Evolutionary conservation across 129 eudicot genomes (phyloP).

Genomic region (Saposhnikovia divaricata): DNA sequence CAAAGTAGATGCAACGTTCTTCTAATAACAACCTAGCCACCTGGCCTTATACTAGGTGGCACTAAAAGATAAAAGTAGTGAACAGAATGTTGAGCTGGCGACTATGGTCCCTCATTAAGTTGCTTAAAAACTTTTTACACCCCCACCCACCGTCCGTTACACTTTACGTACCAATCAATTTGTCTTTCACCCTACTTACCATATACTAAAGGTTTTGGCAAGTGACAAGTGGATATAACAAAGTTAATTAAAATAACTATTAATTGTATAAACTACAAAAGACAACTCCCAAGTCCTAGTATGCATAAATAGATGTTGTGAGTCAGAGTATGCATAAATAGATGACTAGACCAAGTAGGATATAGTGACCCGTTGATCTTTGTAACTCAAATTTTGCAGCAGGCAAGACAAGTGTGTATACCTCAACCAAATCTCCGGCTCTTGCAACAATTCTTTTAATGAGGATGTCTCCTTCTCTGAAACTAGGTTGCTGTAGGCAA

Average conservation of each 20-base stretch:
- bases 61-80: no score
- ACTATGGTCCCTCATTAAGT: no score
- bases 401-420: constrained; percentile 1
- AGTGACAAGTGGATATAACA: neutral
- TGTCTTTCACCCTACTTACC: neutral
- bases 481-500: constrained; percentile 14
- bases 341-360: neutral
- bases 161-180: neutral
- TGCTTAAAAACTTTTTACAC: neutral
- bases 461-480: constrained; percentile 14
- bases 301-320: neutral
- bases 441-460: constrained; percentile 18
- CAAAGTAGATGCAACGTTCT: no score
- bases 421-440: constrained; percentile 17
- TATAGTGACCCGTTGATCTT: neutral
- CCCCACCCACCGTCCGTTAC: no score
- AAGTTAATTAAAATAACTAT: neutral
- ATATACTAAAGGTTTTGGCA: neutral
- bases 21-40: no score
- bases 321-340: no score
- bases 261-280: neutral
- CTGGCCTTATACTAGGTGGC: no score
- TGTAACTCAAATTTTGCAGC: neutral
- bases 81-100: no score
- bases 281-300: neutral